phyloP scores from a whole-genome alignment of 2,329 filamentous ascomycete genomes.

The Exophiala oligosperma region DNA sequence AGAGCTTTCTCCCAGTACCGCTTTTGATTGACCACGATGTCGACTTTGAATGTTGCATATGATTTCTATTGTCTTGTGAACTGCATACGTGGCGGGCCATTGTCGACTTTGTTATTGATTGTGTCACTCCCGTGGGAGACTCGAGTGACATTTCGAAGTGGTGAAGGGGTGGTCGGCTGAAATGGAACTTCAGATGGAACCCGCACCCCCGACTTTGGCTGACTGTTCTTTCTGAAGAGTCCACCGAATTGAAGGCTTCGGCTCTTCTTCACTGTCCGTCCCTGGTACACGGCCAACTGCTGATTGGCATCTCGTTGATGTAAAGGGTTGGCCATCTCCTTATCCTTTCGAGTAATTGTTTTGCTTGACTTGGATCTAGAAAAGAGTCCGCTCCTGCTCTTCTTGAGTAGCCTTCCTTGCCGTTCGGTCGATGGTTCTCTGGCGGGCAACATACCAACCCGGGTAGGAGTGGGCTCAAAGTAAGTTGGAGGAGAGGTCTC shows the following conservation, averaged over 20 bases:
- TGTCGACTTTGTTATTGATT: background rate
- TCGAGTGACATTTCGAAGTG: constrained; percentile 21
- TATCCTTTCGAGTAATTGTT: background rate
- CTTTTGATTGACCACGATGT: too few species aligned
- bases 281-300: background rate
- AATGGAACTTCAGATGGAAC: constrained; percentile 9
- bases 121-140: constrained; percentile 2
- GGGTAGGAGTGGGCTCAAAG: constrained; percentile 15
- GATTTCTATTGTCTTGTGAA: background rate
- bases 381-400: constrained; percentile 23
- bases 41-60: too few species aligned
- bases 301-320: constrained; percentile 9
- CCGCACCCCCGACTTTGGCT: constrained; percentile 2
- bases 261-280: constrained; percentile 19
- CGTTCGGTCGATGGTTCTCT: background rate
- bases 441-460: constrained; percentile 5
- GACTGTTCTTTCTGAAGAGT: constrained; percentile 19
- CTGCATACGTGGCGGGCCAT: background rate
- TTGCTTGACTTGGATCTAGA: constrained; percentile 12
- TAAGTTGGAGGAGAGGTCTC: background rate
- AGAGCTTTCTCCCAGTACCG: too few species aligned
- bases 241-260: constrained; percentile 21
- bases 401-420: constrained; percentile 13
- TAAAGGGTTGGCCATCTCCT: constrained; percentile 2
- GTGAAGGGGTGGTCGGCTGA: constrained; percentile 20